These are phyloP conservation scores for Phytophthora palmivora DNA, from an alignment of 352 stramenopile species.

Conservation along the genomic window DNA sequence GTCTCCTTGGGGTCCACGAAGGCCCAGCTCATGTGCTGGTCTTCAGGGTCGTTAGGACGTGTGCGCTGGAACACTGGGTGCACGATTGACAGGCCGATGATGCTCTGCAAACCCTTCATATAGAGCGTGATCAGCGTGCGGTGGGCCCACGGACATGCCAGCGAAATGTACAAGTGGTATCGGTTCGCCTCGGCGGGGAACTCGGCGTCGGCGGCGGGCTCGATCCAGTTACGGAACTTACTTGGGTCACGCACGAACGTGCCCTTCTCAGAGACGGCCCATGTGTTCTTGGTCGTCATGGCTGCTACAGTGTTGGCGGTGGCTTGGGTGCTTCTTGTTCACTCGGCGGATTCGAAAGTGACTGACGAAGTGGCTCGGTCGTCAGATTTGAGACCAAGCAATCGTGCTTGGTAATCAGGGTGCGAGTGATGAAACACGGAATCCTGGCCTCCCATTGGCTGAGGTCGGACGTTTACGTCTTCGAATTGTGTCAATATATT, in stretches of 20 bases:
- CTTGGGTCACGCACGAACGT: conserved; percentile 75
- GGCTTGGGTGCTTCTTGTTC: conserved; percentile 10
- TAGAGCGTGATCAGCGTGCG: conserved; percentile 87
- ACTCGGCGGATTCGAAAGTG: conserved; percentile 29
- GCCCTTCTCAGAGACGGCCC: conserved; percentile 73
- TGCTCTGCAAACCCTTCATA: conserved; percentile 95
- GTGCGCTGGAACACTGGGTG: conserved; percentile 87
- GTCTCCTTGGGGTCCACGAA: conserved; percentile 79
- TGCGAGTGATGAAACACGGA: conserved; percentile 1
- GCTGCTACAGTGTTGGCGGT: not conserved
- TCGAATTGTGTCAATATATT: no score
- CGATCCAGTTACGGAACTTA: conserved; percentile 87
- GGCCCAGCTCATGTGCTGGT: conserved; percentile 80
- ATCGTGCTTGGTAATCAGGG: conserved; percentile 25
- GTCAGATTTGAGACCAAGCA: not conserved
- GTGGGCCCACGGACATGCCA: conserved; percentile 93
- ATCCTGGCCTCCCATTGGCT: conserved; percentile 19
- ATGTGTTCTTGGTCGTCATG: conserved; percentile 75
- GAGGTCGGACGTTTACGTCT: conserved; percentile 4
- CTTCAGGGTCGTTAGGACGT: conserved; percentile 70
- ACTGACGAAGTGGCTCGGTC: conserved; percentile 31
- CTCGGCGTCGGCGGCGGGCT: conserved; percentile 57
- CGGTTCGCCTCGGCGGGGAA: conserved; percentile 68
- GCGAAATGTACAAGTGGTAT: conserved; percentile 97
- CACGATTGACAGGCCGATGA: conserved; percentile 94